These are phyloP conservation scores for Eremomyces bilateralis DNA, from an alignment of 495 filamentous ascomycete genomes.

Conservation along the genomic window DNA sequence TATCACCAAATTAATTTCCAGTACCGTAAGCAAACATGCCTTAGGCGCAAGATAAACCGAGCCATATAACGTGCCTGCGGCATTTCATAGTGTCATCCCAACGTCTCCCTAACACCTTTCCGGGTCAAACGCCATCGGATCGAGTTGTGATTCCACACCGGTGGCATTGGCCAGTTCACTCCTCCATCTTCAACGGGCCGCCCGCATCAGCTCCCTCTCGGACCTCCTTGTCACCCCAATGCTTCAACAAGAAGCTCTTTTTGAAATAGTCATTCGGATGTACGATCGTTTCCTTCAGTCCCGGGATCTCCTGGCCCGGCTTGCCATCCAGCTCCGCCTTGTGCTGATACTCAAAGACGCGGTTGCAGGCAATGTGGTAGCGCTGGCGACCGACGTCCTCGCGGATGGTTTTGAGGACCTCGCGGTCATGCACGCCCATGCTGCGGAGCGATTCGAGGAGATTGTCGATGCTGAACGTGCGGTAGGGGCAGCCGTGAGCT, in stretches of 20 bases:
- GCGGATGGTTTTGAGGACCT: slow-evolving; percentile 55
- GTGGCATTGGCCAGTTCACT: too few relatives aligned
- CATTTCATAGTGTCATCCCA: too few relatives aligned
- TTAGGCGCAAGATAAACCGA: too few relatives aligned
- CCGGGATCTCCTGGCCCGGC: slow-evolving; percentile 57
- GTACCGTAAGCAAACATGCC: too few relatives aligned
- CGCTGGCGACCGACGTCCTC: slow-evolving; percentile 76
- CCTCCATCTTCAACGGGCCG: neutral
- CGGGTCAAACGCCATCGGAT: too few relatives aligned
- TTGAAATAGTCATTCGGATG: slow-evolving; percentile 98
- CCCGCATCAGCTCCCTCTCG: neutral
- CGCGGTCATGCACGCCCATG: slow-evolving; percentile 56
- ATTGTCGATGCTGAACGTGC: slow-evolving; percentile 78
- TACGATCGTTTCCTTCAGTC: slow-evolving; percentile 84
- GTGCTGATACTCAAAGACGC: slow-evolving; percentile 80
- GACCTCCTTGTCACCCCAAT: slow-evolving; percentile 27
- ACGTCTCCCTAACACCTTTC: too few relatives aligned
- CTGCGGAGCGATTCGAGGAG: slow-evolving; percentile 48
- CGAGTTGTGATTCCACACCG: too few relatives aligned
- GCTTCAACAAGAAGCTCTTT: slow-evolving; percentile 71
- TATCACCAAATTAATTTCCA: too few relatives aligned
- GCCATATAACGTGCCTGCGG: too few relatives aligned
- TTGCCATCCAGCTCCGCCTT: too few relatives aligned
- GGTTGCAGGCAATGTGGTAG: slow-evolving; percentile 91
- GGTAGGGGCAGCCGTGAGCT: slow-evolving; percentile 84